Evolutionary conservation across 1,284 basidiomycete species (phyloP).

Genomic region (Papiliotrema flavescens): DNA sequence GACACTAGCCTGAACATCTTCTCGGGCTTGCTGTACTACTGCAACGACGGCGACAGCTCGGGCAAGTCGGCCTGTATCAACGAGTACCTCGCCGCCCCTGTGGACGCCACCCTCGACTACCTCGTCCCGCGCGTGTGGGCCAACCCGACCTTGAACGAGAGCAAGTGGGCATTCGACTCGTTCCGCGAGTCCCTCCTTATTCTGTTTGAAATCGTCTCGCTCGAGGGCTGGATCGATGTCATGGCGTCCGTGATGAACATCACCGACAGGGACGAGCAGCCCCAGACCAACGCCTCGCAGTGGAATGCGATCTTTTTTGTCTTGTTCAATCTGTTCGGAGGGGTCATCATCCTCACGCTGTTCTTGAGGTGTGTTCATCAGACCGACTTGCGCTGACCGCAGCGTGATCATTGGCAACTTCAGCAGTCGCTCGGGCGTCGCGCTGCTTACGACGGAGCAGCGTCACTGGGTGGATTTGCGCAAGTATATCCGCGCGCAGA

Average conservation of each 20-base stretch:
- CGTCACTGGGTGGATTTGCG: conserved; percentile 92
- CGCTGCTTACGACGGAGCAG: conserved; percentile 81
- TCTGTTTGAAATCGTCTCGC: conserved; percentile 92
- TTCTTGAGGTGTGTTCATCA: conserved; percentile 67
- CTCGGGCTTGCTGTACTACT: conserved; percentile 74
- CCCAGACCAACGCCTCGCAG: conserved; percentile 66
- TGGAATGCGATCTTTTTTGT: conserved; percentile 89
- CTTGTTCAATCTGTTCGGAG: conserved; percentile 89
- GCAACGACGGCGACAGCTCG: conserved; percentile 67
- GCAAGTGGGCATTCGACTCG: conserved; percentile 85
- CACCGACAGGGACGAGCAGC: conserved; percentile 65
- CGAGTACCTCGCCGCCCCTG: conserved; percentile 60
- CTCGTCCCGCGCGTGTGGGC: conserved; percentile 82
- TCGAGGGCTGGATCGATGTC: conserved; percentile 95
- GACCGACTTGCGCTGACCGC: conserved; percentile 1
- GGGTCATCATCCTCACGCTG: conserved; percentile 80
- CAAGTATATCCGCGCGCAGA: conserved; percentile 81
- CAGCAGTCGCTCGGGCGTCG: conserved; percentile 75
- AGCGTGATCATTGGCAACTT: conserved; percentile 94
- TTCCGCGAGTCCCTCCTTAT: conserved; percentile 85
- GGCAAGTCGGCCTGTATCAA: conserved; percentile 67
- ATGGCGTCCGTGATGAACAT: conserved; percentile 80
- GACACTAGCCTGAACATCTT: conserved; percentile 72
- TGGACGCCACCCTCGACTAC: conserved; percentile 59
- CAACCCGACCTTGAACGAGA: conserved; percentile 65